Percentiles rank a stretch among this genome's conserved stretches.
Conservation (phyloP, 352 stramenopile genomes). For the Elongisporangium anandrum region DNA sequence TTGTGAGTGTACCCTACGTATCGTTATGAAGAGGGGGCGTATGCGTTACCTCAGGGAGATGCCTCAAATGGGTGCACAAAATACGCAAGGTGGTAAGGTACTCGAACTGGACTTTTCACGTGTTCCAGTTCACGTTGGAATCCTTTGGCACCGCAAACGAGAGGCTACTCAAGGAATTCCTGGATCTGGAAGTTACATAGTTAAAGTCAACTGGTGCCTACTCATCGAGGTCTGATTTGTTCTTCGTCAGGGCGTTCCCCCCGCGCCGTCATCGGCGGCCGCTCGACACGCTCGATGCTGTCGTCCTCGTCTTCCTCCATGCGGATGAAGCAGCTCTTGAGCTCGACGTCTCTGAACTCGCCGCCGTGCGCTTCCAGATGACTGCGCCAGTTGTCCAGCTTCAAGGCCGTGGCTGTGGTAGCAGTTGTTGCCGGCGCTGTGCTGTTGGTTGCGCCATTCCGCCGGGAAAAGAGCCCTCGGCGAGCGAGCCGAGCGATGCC, state of each 20-base stretch:
- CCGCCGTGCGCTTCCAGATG: constrained; percentile 12
- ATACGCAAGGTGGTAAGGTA: not conserved
- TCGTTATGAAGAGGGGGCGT: not conserved
- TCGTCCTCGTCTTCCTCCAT: constrained; percentile 6
- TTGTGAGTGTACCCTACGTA: not conserved
- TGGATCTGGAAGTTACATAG: not conserved
- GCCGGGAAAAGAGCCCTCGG: not conserved
- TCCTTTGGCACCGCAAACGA: not conserved
- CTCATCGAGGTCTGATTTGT: not conserved
- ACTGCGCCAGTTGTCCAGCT: constrained; percentile 28
- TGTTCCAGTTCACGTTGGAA: not conserved
- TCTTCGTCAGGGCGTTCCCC: not conserved
- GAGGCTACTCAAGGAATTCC: not conserved
- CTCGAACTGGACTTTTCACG: not conserved
- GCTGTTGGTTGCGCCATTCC: not conserved
- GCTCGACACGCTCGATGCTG: constrained; percentile 1
- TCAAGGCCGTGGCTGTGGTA: constrained; percentile 12
- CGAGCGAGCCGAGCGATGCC: not conserved
- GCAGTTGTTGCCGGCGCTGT: not conserved
- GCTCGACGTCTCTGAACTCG: constrained; percentile 13
- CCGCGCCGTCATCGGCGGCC: too few species aligned
- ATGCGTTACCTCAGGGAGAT: not conserved
- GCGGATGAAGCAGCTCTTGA: constrained; percentile 23
- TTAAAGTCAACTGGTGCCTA: too few species aligned
- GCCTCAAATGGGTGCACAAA: not conserved